A percentile compares a stretch with the other conserved stretches of the same genome.
Evolutionary conservation across 1,284 basidiomycete genomes (phyloP).

Genomic region (Leccinum subrobustum): DNA sequence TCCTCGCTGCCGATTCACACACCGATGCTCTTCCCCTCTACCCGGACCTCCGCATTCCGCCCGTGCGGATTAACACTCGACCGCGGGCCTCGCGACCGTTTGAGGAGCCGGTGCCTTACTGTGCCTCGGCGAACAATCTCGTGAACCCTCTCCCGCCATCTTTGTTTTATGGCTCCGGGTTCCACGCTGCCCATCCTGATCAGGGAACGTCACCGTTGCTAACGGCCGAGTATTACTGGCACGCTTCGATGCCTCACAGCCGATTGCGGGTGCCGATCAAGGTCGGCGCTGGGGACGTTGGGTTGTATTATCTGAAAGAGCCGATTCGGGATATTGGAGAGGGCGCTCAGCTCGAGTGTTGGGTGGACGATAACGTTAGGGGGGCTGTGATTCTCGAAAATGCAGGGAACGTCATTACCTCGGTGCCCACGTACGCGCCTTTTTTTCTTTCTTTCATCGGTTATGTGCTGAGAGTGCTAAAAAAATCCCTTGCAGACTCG

Average conservation of each 20-base stretch:
- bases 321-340: constrained; percentile 51
- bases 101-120: constrained; percentile 85
- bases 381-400: constrained; percentile 66
- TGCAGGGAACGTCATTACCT: constrained; percentile 48
- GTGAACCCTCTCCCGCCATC: constrained; percentile 91
- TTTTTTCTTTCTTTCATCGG: neutral
- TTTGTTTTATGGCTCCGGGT: constrained; percentile 88
- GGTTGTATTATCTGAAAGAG: constrained; percentile 74
- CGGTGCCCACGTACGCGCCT: constrained; percentile 54
- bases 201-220: constrained; percentile 43
- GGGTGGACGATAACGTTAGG: constrained; percentile 80
- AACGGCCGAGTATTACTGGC: constrained; percentile 83
- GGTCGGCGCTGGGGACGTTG: constrained; percentile 75
- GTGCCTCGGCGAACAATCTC: constrained; percentile 90
- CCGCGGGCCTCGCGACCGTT: constrained; percentile 59
- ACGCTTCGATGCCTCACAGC: constrained; percentile 75
- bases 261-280: constrained; percentile 74
- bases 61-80: constrained; percentile 70
- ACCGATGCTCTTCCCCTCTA: constrained; percentile 29
- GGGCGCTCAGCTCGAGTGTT: constrained; percentile 73
- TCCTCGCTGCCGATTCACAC: constrained; percentile 16
- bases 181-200: constrained; percentile 74
- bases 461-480: constrained; percentile 3
- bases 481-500: constrained; percentile 47
- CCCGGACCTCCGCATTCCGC: constrained; percentile 59